Base-by-base conservation (phyloP, 2,329 filamentous ascomycete species). In the Colletotrichum euphorbiae region DNA sequence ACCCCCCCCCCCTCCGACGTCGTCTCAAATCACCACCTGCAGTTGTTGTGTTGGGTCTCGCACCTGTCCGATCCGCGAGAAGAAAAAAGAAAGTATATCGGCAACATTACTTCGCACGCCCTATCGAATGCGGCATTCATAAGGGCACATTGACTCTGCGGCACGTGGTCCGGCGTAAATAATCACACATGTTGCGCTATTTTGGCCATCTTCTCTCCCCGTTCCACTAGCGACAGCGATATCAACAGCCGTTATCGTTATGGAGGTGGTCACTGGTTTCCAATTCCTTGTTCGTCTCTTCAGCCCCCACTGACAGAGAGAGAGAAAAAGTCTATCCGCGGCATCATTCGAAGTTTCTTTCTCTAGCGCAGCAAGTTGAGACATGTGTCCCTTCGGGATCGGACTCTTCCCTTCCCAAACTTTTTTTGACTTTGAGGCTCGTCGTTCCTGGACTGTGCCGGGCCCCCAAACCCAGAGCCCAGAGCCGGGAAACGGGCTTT, bases 311-410 rank as follows among this genome's bases (percentile, higher is more conserved):
- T 52, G 64, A 55, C 59, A 64, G 31, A 42, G 43, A 64, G n/a
- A 11, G 45, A 40, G 45, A 24, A 45, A 63, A 64, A 57, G 43
- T 48, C 33, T 45, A 51, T 58, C n/a, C 15, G 17, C n/a, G 33
- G 46, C 17, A 19, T 59, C 65, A 48, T 54, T 59, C 52, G 13
- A 59, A 42, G 61, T 65, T 68, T 65, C 60, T 59, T 24, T 21
- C 12, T 36, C 45, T 64, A 45, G 51, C 59, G 36, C 45, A 15
- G 13, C 28, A 33, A 28, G 11, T 52, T 57, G 51, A 51, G 64
- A 67, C 59, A 67, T 55, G 17, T 56, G n/a, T 62, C 33, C 17
- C 28, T 45, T 62, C 50, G 42, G 33, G 21, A 38, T 50, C 50
- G 12, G 33, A 45, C 50, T 55, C 19, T 42, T 36, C 11, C 58